Percentiles rank a stretch among this genome's conserved stretches.
Conservation (phyloP, 2,329 filamentous ascomycete species). For the Aureobasidium uvarum region DNA sequence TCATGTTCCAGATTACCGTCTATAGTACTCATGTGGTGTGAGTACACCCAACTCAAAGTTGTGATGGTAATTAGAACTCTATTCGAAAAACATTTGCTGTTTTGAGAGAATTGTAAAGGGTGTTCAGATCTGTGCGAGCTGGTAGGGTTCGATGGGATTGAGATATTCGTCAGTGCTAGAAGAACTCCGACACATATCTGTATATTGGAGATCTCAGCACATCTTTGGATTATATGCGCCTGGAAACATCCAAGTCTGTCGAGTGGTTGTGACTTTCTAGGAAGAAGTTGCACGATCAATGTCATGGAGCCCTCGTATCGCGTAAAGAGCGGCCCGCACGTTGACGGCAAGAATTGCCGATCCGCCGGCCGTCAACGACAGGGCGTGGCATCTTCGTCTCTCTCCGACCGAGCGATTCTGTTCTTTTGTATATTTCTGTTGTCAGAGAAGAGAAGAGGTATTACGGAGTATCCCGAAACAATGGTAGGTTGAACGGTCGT, state of each 20-base stretch:
- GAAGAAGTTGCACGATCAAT: not conserved
- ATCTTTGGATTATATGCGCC: no score
- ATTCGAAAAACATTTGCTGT: not conserved
- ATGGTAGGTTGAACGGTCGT: not conserved
- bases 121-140: not conserved
- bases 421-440: not conserved
- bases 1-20: not conserved
- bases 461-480: not conserved
- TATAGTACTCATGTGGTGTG: no score
- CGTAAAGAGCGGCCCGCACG: not conserved
- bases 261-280: not conserved
- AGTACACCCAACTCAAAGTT: not conserved
- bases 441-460: not conserved
- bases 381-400: constrained; percentile 8
- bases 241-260: not conserved
- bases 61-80: not conserved
- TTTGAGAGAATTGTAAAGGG: not conserved
- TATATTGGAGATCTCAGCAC: not conserved
- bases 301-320: not conserved
- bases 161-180: not conserved
- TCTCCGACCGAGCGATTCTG: not conserved
- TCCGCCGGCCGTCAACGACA: not conserved
- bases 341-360: constrained; percentile 16
- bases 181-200: not conserved
- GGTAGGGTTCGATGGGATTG: not conserved